These are phyloP conservation scores for Berberis thunbergii DNA, from an alignment of 164 flowering plant genomes.

Conservation along the genomic window DNA sequence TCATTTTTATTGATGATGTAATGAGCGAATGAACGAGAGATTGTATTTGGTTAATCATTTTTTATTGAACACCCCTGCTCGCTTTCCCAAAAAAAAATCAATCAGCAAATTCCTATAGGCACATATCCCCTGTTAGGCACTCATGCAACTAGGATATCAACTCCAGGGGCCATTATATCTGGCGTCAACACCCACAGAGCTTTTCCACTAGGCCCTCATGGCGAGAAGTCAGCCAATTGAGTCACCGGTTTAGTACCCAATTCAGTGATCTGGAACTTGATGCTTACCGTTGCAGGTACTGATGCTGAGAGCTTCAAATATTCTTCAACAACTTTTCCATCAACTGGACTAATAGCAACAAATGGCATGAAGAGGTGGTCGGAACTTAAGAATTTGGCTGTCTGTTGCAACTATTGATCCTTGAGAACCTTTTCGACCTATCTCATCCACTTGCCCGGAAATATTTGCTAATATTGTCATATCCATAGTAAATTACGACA, in stretches of 20 bases:
- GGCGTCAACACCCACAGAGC: conserved; percentile 5
- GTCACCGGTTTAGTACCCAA: conserved; percentile 22
- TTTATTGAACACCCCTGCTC: conserved; percentile 7
- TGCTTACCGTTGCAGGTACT: not conserved
- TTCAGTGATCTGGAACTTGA: conserved; percentile 15
- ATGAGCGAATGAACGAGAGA: conserved; percentile 6
- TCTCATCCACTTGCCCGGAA: conserved; percentile 4
- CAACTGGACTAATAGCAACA: conserved; percentile 12
- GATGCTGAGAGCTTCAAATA: conserved; percentile 4
- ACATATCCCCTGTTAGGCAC: conserved; percentile 4
- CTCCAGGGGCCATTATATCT: conserved; percentile 10
- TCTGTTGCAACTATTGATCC: conserved; percentile 3
- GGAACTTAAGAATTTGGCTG: conserved; percentile 5
- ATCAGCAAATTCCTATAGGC: conserved; percentile 1
- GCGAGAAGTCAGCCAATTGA: conserved; percentile 19
- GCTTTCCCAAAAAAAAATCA: not conserved
- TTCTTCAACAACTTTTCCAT: conserved; percentile 13
- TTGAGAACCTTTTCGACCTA: conserved; percentile 14
- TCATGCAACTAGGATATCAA: conserved; percentile 19
- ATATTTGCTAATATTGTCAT: conserved; percentile 10
- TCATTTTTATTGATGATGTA: too few species aligned
- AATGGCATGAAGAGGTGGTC: conserved; percentile 13
- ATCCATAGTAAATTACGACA: not conserved
- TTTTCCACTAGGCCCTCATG: conserved; percentile 17
- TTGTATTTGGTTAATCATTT: not conserved